A percentile compares a stretch with the other conserved stretches of the same genome.
These are phyloP conservation scores for Leccinum sublutescens DNA, from an alignment of 768 basidiomycete species.

Conservation along the genomic window DNA sequence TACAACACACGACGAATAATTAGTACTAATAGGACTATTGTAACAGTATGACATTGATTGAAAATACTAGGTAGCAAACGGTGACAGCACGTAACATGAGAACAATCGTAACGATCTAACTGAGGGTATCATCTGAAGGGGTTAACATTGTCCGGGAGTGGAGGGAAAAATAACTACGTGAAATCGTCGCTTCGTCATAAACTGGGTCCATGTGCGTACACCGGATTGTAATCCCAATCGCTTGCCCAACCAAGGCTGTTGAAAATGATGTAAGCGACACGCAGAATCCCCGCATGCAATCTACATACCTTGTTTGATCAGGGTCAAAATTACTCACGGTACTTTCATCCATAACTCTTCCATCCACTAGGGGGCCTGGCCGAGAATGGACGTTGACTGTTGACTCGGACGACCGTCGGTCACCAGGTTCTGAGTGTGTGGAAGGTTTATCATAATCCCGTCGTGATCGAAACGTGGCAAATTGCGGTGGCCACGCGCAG, in stretches of 20 bases:
- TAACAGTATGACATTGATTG: slow-evolving; percentile 4
- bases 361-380: slow-evolving; percentile 7
- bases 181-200: slow-evolving; percentile 2
- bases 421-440: slow-evolving; percentile 5
- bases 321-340: not conserved
- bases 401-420: slow-evolving; percentile 6
- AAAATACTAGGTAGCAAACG: slow-evolving; percentile 1
- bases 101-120: slow-evolving; percentile 4
- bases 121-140: not conserved
- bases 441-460: slow-evolving; percentile 12
- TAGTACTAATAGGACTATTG: slow-evolving; percentile 11
- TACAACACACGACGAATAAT: slow-evolving; percentile 1
- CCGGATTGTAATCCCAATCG: slow-evolving; percentile 20
- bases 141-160: slow-evolving; percentile 17
- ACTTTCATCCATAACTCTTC: not conserved
- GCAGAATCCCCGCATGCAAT: not conserved
- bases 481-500: not conserved
- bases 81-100: not conserved
- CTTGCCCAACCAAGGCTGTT: slow-evolving; percentile 15
- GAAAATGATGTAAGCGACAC: not conserved
- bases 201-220: slow-evolving; percentile 9
- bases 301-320: slow-evolving; percentile 15
- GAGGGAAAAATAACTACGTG: slow-evolving; percentile 6
- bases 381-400: slow-evolving; percentile 12
- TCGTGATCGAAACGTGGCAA: slow-evolving; percentile 10